Evolutionary conservation across 495 filamentous ascomycete species (phyloP).

Genomic region (Corynascus novoguineensis): DNA sequence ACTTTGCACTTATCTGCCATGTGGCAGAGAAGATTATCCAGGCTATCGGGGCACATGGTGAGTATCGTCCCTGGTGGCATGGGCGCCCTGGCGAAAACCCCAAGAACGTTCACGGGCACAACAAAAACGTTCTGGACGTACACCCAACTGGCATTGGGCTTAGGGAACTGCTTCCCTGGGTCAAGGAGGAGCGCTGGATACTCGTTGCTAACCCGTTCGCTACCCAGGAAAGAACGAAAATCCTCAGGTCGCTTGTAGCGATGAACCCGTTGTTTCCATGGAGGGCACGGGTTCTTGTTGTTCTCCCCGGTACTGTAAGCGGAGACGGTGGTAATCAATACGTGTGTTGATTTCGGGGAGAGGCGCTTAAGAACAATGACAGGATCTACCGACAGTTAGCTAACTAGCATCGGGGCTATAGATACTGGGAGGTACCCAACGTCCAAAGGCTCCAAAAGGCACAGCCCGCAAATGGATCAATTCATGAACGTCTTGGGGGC

Average conservation of each 20-base stretch:
- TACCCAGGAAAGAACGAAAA: slow-evolving; percentile 30
- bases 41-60: background rate
- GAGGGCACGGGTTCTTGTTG: slow-evolving; percentile 23
- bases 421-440: background rate
- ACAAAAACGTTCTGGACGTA: slow-evolving; percentile 21
- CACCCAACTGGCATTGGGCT: slow-evolving; percentile 31
- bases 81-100: slow-evolving; percentile 16
- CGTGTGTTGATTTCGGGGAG: slow-evolving; percentile 13
- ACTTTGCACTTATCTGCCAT: background rate
- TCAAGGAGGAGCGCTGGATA: slow-evolving; percentile 17
- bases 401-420: background rate
- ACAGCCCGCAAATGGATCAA: no score
- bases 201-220: background rate
- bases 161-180: slow-evolving; percentile 16
- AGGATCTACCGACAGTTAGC: slow-evolving; percentile 15
- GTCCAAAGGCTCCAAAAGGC: no score
- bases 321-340: slow-evolving; percentile 28
- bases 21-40: background rate
- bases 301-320: slow-evolving; percentile 17
- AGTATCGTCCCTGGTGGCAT: background rate
- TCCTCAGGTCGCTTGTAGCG: background rate
- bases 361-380: slow-evolving; percentile 27
- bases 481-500: no score
- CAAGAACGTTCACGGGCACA: slow-evolving; percentile 21
- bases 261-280: slow-evolving; percentile 26